phyloP scores from a whole-genome alignment of 305 asterid species.

The Withania somnifera region DNA sequence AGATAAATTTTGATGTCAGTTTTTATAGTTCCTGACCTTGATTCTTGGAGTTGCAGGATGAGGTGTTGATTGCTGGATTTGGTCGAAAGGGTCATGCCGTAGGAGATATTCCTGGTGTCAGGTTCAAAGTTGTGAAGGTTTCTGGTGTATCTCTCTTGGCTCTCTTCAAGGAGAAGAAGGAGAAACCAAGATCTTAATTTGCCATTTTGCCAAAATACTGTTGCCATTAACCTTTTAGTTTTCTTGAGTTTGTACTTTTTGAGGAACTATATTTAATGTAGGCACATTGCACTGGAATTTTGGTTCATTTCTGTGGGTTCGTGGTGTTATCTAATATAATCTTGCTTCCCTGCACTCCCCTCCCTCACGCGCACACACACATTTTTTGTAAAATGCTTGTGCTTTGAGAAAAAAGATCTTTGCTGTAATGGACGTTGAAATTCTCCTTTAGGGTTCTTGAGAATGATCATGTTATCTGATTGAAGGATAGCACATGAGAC shows the following conservation, averaged over 20 bases:
- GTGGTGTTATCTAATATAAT: neutral
- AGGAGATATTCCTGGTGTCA: conserved; percentile 23
- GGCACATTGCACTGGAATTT: neutral
- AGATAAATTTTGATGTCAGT: too few species aligned
- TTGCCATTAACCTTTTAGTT: neutral
- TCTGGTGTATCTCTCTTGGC: conserved; percentile 21
- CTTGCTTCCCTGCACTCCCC: neutral
- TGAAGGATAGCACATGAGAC: neutral
- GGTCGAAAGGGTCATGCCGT: conserved; percentile 25
- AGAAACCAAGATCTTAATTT: conserved; percentile 18
- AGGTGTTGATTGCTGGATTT: conserved; percentile 23
- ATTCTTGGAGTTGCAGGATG: conserved; percentile 7
- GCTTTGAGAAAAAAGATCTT: neutral
- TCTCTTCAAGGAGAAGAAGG: conserved; percentile 25
- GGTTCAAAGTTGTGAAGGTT: conserved; percentile 22
- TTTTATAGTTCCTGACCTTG: neutral
- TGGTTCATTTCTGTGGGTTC: neutral
- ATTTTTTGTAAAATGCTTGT: neutral
- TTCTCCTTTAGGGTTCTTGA: neutral
- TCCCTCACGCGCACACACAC: neutral
- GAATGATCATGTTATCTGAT: neutral
- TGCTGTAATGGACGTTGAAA: neutral
- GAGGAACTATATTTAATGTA: neutral
- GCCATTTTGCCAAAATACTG: neutral
- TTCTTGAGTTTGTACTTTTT: neutral